Evolutionary conservation across 331 rosid genomes (phyloP), one percentile per base, ranked within the genome.

Genomic region (Acacia concinna): DNA sequence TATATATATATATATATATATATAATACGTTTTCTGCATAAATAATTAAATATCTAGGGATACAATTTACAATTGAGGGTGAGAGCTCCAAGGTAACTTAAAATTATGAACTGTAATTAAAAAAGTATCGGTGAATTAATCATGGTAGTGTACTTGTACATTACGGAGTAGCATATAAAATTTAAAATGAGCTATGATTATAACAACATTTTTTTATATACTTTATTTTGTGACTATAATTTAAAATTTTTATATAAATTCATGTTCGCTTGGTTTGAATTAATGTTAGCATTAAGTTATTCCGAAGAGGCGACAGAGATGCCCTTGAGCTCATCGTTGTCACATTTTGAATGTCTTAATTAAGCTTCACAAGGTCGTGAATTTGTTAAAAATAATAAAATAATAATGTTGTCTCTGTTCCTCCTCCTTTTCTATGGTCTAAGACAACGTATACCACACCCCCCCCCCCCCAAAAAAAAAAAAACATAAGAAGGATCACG

Each of bases 191-290:
- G 4, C 4, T 43, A 43, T 43, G 4, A 12, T 10, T 43, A 43
- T 43, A 43, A 43, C 1, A 43, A 12, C 12, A 43, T 8, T 38
- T 43, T 43, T 41, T 8, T 41, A 41, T 10, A 10, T 41, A 41
- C 10, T 41, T 43, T 10, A 43, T 43, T 6, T 6, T 38, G 8
- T 2, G 7, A 38, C 2, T 38, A 8, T 38, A 38, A 34, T 5
- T 34, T 34, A 5, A 34, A 4, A 0, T 34, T 34, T 34, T 34
- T 34, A 46, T 46, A 46, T 15, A 46, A 46, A 46, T 13, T 13
- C 20, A 46, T 13, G 6, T 46, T 66, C 83, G 81, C 79, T 78
- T 74, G 62, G 40, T 75, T 41, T 38, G 43, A 57, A 65, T 47
- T 64, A 59, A 38, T 68, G 1, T 37, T 68, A 77, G 44, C 78